A percentile compares a stretch with the other conserved stretches of the same genome.
Evolutionary conservation across 2,329 filamentous ascomycete species (phyloP).

Genomic region (Alternaria sp.): DNA sequence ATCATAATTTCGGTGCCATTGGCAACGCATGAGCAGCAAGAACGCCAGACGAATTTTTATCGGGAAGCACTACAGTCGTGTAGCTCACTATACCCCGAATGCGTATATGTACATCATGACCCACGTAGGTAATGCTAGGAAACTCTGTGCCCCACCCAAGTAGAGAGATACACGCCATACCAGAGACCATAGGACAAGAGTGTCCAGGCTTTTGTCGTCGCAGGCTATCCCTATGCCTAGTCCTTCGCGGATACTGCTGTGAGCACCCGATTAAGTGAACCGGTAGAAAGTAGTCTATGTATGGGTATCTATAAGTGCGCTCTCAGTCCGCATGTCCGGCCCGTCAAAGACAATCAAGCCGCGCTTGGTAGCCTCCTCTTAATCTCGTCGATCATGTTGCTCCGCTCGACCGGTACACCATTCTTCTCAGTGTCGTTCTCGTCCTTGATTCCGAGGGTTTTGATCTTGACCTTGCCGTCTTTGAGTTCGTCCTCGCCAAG

Average conservation of each 20-base stretch:
- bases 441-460: conserved; percentile 76
- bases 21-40: background rate
- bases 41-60: background rate
- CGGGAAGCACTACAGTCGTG: background rate
- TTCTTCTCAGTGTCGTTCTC: conserved; percentile 92
- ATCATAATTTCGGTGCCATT: background rate
- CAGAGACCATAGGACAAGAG: background rate
- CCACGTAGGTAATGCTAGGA: background rate
- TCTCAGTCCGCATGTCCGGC: conserved; percentile 1
- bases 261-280: background rate
- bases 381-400: conserved; percentile 70
- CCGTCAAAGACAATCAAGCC: conserved; percentile 3
- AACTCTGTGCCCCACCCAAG: background rate
- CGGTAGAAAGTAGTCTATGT: conserved; percentile 19
- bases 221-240: background rate
- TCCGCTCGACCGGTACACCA: conserved; percentile 75
- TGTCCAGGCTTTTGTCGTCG: background rate
- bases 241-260: background rate
- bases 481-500: conserved; percentile 90
- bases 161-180: background rate
- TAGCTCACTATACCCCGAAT: background rate
- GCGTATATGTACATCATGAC: background rate
- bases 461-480: conserved; percentile 84
- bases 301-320: conserved; percentile 16
- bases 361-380: conserved; percentile 57